Evolutionary conservation across 169 alveolate genomes (phyloP).

Genomic region (Plasmodium berghei): DNA sequence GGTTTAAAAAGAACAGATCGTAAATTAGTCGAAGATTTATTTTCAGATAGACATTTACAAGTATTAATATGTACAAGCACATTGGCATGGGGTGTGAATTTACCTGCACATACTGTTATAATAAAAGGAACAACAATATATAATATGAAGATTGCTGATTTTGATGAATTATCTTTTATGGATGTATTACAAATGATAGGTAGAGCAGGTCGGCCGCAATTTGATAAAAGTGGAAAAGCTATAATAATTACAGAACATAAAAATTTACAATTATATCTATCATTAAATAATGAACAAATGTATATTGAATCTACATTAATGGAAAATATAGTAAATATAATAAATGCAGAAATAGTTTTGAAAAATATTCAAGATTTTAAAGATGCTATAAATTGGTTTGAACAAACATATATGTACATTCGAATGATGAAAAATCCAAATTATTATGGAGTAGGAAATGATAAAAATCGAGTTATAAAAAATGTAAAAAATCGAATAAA

Average conservation of each 20-base stretch:
- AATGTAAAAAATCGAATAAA: constrained; percentile 69
- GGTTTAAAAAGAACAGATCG: constrained; percentile 99
- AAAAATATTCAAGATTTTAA: constrained; percentile 94
- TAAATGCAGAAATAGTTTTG: constrained; percentile 98
- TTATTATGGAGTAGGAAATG: constrained; percentile 89
- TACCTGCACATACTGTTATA: constrained; percentile 99
- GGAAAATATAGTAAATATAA: constrained; percentile 94
- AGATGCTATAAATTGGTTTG: constrained; percentile 98
- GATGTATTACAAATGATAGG: constrained; percentile 99
- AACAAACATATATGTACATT: constrained; percentile 97
- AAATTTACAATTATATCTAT: constrained; percentile 96
- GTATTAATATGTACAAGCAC: constrained; percentile 99
- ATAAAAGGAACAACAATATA: constrained; percentile 99
- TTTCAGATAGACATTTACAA: constrained; percentile 96
- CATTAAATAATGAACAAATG: constrained; percentile 96
- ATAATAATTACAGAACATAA: constrained; percentile 96
- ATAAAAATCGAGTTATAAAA: constrained; percentile 11
- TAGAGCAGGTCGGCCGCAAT: constrained; percentile 99
- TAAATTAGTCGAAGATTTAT: constrained; percentile 97
- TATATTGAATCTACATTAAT: constrained; percentile 97
- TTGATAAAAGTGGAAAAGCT: constrained; percentile 99
- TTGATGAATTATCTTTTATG: constrained; percentile 98
- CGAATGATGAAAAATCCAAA: constrained; percentile 93
- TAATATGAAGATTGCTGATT: constrained; percentile 97
- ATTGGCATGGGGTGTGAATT: constrained; percentile 99